Percentiles rank a stretch among this genome's conserved stretches.
Evolutionary conservation across 2,329 filamentous ascomycete genomes (phyloP).

Genomic region (Anthostomella pinea): DNA sequence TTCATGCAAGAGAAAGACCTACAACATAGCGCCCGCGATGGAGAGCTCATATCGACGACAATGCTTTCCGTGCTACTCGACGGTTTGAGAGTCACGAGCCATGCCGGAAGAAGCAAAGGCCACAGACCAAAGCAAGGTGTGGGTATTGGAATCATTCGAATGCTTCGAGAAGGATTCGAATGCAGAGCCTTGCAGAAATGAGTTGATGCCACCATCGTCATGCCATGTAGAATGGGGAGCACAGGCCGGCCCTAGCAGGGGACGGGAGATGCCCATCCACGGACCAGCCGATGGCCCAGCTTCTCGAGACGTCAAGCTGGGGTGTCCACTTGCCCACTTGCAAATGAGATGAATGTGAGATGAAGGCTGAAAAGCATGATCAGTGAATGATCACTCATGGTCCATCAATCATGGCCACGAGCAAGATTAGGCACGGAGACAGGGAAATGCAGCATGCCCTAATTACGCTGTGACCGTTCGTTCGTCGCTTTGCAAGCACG

Average conservation of each 20-base stretch:
- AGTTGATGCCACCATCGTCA: constrained; percentile 3
- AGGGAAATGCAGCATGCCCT: constrained; percentile 1
- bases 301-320: not conserved
- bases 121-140: no score
- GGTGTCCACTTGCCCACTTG: no score
- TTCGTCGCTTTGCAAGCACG: not conserved
- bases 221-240: not conserved
- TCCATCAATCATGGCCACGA: not conserved
- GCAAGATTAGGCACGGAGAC: constrained; percentile 1
- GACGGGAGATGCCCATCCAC: no score
- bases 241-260: not conserved
- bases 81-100: not conserved
- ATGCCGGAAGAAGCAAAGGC: not conserved
- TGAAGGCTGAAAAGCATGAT: not conserved
- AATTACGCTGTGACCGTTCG: constrained; percentile 3
- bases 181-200: not conserved
- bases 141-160: constrained; percentile 6
- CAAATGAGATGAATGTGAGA: not conserved
- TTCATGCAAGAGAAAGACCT: no score
- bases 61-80: no score
- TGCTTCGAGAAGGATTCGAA: not conserved
- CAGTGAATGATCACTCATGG: not conserved
- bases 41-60: no score
- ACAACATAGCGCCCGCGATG: no score
- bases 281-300: not conserved